Evolutionary conservation across 2,329 filamentous ascomycete species (phyloP), one percentile per base, ranked within the genome.

Genomic region (Fusarium miscanthi): DNA sequence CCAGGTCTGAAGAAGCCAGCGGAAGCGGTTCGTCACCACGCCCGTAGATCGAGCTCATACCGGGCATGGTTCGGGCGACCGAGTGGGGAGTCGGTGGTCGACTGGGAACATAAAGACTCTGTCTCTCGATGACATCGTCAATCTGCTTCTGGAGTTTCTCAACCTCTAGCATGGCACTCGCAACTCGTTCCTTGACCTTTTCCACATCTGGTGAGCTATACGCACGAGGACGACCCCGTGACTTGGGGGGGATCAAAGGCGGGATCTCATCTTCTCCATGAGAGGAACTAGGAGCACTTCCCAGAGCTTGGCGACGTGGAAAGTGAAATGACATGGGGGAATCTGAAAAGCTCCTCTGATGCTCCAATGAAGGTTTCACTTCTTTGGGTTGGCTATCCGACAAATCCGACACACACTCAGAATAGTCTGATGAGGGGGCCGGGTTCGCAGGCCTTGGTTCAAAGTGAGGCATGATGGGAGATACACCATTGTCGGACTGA

Each of bases 131-230:
- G 27, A 88, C 82, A 56, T 87, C 85, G 58, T 91, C 87, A 59
- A 91, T 90, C 72, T 89, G 85, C 63, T 85, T 85, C 78, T 91
- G 85, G 46, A 90, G 79, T 62, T 82, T 82, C 61, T 92, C 90
- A 69, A 88, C 83, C 76, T 91, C 89, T 59, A 88, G 80, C 82
- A 90, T 86, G 53, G 87, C 88, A 66, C 82, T 84, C 35, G 88
- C 88, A 48, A 90, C 87, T 45, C 87, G 83, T 70, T 88, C 85
- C 54, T 87, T 86, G 59, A 90, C 86, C 19, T 78, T 78, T 33
- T 89, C 86, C 68, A 87, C 83, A 63, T 83, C 84, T 8, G 86
- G 82, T 7, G 86, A 82, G 14, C 84, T 84, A 63, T 84, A 77
- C 11, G 85, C 83, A 43, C 87, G 83, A 31, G 82, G 77, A 30